These are phyloP conservation scores for Phialophora verrucosa DNA, from an alignment of 2,329 filamentous ascomycete genomes.

Conservation along the genomic window DNA sequence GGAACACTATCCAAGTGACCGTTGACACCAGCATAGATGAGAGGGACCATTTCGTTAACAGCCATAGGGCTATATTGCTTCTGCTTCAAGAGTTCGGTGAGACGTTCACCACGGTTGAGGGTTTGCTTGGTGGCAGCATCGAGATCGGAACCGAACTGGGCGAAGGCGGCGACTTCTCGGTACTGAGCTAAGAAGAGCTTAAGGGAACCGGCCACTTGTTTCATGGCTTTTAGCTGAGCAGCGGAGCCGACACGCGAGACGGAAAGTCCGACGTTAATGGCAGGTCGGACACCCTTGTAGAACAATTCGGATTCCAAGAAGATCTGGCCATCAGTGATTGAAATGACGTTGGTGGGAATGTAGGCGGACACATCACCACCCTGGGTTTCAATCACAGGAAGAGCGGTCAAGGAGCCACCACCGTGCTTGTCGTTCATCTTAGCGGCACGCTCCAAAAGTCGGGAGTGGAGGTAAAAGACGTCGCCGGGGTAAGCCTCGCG, in stretches of 20 bases:
- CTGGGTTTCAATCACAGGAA: slow-evolving; percentile 98
- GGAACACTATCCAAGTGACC: slow-evolving; percentile 88
- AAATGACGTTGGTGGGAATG: slow-evolving; percentile 99
- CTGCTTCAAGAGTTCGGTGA: slow-evolving; percentile 98
- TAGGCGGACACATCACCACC: slow-evolving; percentile 99
- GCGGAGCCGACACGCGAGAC: slow-evolving; percentile 99
- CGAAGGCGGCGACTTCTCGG: slow-evolving; percentile 99
- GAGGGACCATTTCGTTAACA: slow-evolving; percentile 99
- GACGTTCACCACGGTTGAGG: slow-evolving; percentile 95
- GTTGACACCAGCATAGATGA: slow-evolving; percentile 99
- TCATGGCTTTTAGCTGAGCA: slow-evolving; percentile 99
- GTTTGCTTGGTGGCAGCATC: slow-evolving; percentile 99
- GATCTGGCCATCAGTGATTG: slow-evolving; percentile 99
- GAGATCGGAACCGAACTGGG: slow-evolving; percentile 99
- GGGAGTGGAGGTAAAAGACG: slow-evolving; percentile 99
- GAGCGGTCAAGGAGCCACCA: slow-evolving; percentile 94
- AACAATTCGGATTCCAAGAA: slow-evolving; percentile 99
- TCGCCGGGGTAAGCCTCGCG: slow-evolving; percentile 99
- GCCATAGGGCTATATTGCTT: slow-evolving; percentile 99
- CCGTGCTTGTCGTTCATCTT: slow-evolving; percentile 98
- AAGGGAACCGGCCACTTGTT: slow-evolving; percentile 98
- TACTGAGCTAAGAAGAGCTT: slow-evolving; percentile 99
- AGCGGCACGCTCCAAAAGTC: slow-evolving; percentile 98
- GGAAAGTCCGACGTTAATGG: slow-evolving; percentile 99
- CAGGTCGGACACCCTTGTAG: slow-evolving; percentile 99